A percentile compares a stretch with the other conserved stretches of the same genome.
These are phyloP conservation scores for Raddia guianensis DNA, from an alignment of 176 grass and related monocot species.

Conservation along the genomic window DNA sequence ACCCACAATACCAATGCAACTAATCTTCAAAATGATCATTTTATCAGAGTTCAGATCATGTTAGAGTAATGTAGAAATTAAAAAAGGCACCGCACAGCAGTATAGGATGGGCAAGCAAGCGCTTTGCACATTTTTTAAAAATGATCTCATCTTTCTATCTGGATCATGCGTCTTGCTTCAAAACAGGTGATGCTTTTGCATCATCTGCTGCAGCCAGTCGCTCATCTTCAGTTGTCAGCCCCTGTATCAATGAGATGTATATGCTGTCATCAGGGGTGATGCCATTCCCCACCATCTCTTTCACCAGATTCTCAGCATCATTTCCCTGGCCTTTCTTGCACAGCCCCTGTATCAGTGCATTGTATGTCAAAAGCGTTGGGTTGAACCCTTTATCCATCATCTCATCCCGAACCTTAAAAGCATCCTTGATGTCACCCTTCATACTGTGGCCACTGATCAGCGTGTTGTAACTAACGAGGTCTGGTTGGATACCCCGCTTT, in stretches of 20 bases:
- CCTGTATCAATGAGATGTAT: slow-evolving; percentile 65
- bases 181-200: slow-evolving; percentile 12
- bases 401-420: slow-evolving; percentile 61
- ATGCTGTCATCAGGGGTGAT: slow-evolving; percentile 64
- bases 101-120: not conserved
- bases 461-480: slow-evolving; percentile 75
- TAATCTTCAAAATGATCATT: not conserved
- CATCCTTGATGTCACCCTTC: slow-evolving; percentile 77
- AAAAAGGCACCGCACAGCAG: not conserved
- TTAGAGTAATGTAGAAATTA: not conserved
- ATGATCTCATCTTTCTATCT: not conserved
- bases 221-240: slow-evolving; percentile 43
- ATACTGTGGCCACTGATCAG: slow-evolving; percentile 68
- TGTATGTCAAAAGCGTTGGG: slow-evolving; percentile 67
- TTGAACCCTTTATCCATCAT: slow-evolving; percentile 72
- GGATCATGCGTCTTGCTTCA: not conserved
- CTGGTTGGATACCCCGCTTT: slow-evolving; percentile 68
- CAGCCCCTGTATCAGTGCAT: slow-evolving; percentile 64
- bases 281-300: slow-evolving; percentile 75
- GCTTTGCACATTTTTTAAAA: not conserved
- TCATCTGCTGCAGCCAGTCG: slow-evolving; percentile 20
- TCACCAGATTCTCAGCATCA: slow-evolving; percentile 56
- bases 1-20: not conserved
- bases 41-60: not conserved
- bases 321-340: slow-evolving; percentile 65